Conservation (phyloP, 306 rosid species). For the Cicer cuneatum region DNA sequence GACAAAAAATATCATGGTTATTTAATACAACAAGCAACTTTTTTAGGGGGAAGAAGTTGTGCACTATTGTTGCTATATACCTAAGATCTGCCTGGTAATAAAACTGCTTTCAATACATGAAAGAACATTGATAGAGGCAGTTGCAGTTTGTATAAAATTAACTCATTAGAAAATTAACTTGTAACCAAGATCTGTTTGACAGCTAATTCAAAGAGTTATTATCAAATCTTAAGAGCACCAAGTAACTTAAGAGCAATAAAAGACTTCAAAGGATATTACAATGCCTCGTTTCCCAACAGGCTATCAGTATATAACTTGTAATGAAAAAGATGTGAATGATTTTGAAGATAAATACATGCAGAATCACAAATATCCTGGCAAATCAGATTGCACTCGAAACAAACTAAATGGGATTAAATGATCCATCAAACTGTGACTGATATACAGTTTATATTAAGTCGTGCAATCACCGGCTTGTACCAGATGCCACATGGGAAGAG, state of each 20-base stretch:
- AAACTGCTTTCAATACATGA: too few relatives aligned
- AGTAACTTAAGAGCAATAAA: background rate
- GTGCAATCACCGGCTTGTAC: slow-evolving; percentile 46
- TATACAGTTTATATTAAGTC: slow-evolving; percentile 40
- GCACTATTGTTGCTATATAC: slow-evolving; percentile 1
- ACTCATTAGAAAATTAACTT: background rate
- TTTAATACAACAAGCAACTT: background rate
- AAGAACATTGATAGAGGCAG: background rate
- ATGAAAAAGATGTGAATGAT: slow-evolving; percentile 2
- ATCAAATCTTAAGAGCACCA: slow-evolving; percentile 2
- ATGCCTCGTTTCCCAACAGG: slow-evolving; percentile 18
- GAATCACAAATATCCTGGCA: background rate
- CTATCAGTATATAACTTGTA: background rate
- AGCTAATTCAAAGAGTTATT: slow-evolving; percentile 19
- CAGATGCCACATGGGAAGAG: slow-evolving; percentile 48
- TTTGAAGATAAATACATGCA: background rate
- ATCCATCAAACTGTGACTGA: slow-evolving; percentile 34
- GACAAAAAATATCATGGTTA: background rate
- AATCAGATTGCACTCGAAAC: slow-evolving; percentile 19
- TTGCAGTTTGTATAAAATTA: background rate
- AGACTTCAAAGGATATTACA: background rate
- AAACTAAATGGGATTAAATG: slow-evolving; percentile 25
- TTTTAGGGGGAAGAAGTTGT: too few relatives aligned
- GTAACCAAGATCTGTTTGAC: background rate
- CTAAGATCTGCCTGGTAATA: background rate